Percentiles rank a stretch among this genome's conserved stretches.
Conservation (phyloP, 768 basidiomycete species). For the Suillus subalutaceus region DNA sequence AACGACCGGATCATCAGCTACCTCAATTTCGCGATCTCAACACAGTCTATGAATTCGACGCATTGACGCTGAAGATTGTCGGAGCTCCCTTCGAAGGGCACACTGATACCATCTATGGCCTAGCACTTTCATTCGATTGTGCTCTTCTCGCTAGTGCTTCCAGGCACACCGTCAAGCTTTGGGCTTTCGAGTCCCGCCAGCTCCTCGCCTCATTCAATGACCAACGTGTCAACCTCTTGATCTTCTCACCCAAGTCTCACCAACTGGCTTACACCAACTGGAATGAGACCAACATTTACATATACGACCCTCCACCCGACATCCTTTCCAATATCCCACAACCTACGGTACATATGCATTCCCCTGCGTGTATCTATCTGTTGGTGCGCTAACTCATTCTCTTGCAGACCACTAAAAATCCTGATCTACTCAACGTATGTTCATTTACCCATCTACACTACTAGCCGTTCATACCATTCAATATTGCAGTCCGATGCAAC, state of each 20-base stretch:
- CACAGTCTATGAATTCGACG: not conserved
- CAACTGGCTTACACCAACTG: not conserved
- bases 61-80: not conserved
- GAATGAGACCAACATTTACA: not conserved
- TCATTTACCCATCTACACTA: too few relatives aligned
- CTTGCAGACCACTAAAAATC: not conserved
- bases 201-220: not conserved
- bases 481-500: not conserved
- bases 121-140: constrained; percentile 1
- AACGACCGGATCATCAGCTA: too few relatives aligned
- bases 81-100: not conserved
- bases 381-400: not conserved
- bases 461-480: not conserved
- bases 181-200: constrained; percentile 5
- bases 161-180: not conserved
- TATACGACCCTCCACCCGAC: not conserved
- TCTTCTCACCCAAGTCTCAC: not conserved
- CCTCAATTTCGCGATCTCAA: not conserved
- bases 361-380: not conserved
- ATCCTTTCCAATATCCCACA: not conserved
- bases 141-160: not conserved
- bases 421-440: not conserved
- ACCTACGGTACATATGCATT: not conserved
- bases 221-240: accelerated
- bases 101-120: accelerated